Conservation (phyloP, 805 yeast species). For the Kuraishia molischiana region DNA sequence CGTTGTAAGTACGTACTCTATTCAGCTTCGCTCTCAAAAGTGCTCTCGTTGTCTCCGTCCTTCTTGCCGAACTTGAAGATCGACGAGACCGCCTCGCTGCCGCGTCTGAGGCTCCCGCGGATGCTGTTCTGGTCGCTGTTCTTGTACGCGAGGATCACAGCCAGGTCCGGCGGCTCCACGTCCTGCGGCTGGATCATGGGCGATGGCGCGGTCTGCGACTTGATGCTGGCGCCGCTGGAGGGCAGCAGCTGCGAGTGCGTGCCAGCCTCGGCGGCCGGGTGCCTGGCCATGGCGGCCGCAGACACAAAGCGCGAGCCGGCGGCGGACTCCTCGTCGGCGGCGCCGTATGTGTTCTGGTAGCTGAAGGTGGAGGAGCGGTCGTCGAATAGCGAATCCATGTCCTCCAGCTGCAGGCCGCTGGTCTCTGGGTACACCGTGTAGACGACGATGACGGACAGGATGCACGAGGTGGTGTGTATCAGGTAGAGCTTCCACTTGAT, state of each 20-base stretch:
- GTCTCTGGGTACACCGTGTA: conserved; percentile 79
- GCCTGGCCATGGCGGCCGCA: conserved; percentile 3
- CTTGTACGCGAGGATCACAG: conserved; percentile 22
- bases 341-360: conserved; percentile 4
- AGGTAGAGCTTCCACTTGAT: conserved; percentile 77
- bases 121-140: conserved; percentile 23
- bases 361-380: conserved; percentile 30
- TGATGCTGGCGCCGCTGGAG: conserved; percentile 2
- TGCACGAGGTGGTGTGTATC: conserved; percentile 72
- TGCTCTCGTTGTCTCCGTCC: conserved; percentile 8
- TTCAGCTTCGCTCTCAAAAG: conserved; percentile 1
- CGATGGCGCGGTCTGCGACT: conserved; percentile 3
- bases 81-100: conserved; percentile 30
- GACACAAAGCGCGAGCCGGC: conserved; percentile 1
- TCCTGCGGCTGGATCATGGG: conserved; percentile 17
- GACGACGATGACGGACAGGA: conserved; percentile 64
- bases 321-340: conserved; percentile 2
- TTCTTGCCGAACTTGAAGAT: conserved; percentile 18
- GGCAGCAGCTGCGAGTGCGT: background rate
- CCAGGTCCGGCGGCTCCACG: conserved; percentile 26
- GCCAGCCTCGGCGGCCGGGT: background rate
- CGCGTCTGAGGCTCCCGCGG: conserved; percentile 29
- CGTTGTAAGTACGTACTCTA: too few relatives aligned
- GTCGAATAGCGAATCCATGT: conserved; percentile 86
- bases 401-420: conserved; percentile 79